phyloP scores from a whole-genome alignment of 345 rosid genomes.

The Populus tremula region DNA sequence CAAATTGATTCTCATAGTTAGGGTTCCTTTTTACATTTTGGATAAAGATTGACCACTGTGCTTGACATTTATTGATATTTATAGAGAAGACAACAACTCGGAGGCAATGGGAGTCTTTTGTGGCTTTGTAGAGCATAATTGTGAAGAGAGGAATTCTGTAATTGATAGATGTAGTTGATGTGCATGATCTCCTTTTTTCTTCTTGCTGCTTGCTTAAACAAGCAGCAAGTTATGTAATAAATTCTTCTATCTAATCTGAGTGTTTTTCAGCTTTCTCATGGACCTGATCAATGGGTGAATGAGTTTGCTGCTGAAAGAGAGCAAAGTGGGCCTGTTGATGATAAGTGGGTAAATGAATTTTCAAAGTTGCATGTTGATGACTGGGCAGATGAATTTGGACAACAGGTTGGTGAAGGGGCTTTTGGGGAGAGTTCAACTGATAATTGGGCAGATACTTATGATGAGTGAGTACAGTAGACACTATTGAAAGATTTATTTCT shows the following conservation, averaged over 20 bases:
- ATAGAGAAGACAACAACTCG: too few species aligned
- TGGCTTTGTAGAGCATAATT: background rate
- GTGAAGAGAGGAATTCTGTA: background rate
- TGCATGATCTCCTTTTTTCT: background rate
- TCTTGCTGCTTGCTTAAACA: background rate
- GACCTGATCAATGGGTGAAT: slow-evolving; percentile 79
- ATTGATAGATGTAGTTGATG: background rate
- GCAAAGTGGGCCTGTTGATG: slow-evolving; percentile 54
- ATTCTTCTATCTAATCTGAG: background rate
- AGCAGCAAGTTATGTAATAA: background rate
- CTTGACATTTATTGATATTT: too few species aligned
- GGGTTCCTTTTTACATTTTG: too few species aligned
- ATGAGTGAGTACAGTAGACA: slow-evolving; percentile 66
- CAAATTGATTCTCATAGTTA: too few species aligned
- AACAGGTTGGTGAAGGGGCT: slow-evolving; percentile 62
- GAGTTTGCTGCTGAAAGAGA: slow-evolving; percentile 68
- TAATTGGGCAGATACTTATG: slow-evolving; percentile 89
- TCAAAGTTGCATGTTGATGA: slow-evolving; percentile 86
- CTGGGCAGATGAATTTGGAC: slow-evolving; percentile 92
- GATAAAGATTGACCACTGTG: too few species aligned
- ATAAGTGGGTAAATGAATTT: slow-evolving; percentile 96
- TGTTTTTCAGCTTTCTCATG: slow-evolving; percentile 17
- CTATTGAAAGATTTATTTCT: slow-evolving; percentile 16
- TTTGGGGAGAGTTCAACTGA: slow-evolving; percentile 61
- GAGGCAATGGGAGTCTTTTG: background rate